Conservation (phyloP, 352 stramenopile genomes). For the Phytophthora ramorum region DNA sequence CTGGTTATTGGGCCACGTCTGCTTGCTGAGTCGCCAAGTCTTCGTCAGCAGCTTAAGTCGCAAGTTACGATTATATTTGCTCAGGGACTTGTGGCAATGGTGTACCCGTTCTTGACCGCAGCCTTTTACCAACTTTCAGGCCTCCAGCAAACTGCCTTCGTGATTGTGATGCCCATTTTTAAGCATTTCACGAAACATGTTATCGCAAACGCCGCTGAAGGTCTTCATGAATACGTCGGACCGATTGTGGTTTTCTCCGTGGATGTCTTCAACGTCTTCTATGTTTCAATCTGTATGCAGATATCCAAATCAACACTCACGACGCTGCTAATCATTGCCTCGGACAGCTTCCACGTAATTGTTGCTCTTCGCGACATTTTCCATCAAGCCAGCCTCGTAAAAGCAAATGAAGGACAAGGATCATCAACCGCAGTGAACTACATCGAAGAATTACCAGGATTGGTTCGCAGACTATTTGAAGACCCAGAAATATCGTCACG, state of each 20-base stretch:
- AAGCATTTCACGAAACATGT: slow-evolving; percentile 27
- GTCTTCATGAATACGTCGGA: slow-evolving; percentile 25
- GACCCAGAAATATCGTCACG: neutral
- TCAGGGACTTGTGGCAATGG: slow-evolving; percentile 15
- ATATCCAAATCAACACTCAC: slow-evolving; percentile 5
- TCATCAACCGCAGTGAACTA: neutral
- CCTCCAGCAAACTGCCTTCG: slow-evolving; percentile 6
- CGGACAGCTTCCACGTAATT: slow-evolving; percentile 7
- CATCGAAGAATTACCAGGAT: neutral
- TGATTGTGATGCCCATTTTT: slow-evolving; percentile 15
- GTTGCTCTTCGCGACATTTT: slow-evolving; percentile 10
- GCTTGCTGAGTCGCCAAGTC: neutral
- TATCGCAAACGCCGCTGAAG: neutral
- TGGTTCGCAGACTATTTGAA: neutral
- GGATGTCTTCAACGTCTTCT: slow-evolving; percentile 36
- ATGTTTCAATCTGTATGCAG: slow-evolving; percentile 34
- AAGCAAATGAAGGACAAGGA: neutral
- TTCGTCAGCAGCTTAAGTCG: slow-evolving; percentile 12
- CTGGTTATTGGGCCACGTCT: slow-evolving; percentile 1
- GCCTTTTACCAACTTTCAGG: slow-evolving; percentile 9
- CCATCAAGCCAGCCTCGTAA: neutral
- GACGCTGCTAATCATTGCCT: slow-evolving; percentile 8
- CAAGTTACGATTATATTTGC: slow-evolving; percentile 10
- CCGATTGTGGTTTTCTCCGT: slow-evolving; percentile 33
- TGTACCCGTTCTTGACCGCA: slow-evolving; percentile 20